A percentile compares a stretch with the other conserved stretches of the same genome.
Conservation (phyloP, 2,329 filamentous ascomycete species). For the Verticillium dahliae region DNA sequence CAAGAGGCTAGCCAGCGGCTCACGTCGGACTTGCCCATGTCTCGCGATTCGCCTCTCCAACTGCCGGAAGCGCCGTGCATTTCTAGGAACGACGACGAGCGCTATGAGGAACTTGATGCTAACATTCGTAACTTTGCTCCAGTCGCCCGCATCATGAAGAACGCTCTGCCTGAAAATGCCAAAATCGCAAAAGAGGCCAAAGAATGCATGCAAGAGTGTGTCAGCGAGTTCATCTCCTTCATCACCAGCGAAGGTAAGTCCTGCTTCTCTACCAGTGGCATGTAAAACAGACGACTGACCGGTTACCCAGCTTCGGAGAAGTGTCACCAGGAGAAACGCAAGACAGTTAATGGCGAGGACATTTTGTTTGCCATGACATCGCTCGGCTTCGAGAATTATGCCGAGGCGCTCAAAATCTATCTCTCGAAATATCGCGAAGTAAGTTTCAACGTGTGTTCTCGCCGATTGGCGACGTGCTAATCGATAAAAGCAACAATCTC, state of each 20-base stretch:
- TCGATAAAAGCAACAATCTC: constrained; percentile 9
- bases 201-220: constrained; percentile 99
- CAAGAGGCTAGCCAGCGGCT: background rate
- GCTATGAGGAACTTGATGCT: constrained; percentile 64
- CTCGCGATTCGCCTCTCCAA: constrained; percentile 48
- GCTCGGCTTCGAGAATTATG: constrained; percentile 96
- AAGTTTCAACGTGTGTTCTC: constrained; percentile 28
- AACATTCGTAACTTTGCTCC: constrained; percentile 88
- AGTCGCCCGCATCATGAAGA: constrained; percentile 99
- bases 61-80: constrained; percentile 37
- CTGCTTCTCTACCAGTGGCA: constrained; percentile 3
- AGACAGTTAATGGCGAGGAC: constrained; percentile 98
- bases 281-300: constrained; percentile 13
- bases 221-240: constrained; percentile 98
- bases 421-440: constrained; percentile 97
- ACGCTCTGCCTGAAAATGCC: constrained; percentile 92
- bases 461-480: constrained; percentile 4
- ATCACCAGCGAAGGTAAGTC: constrained; percentile 94
- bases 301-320: constrained; percentile 79
- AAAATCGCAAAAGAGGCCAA: constrained; percentile 99
- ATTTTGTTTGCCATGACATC: constrained; percentile 99
- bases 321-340: constrained; percentile 98
- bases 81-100: constrained; percentile 36
- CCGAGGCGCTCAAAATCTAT: constrained; percentile 96
- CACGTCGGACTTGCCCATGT: constrained; percentile 40